These are phyloP conservation scores for Nitzschia sp. DNA, from an alignment of 108 stramenopile species.

Conservation along the genomic window DNA sequence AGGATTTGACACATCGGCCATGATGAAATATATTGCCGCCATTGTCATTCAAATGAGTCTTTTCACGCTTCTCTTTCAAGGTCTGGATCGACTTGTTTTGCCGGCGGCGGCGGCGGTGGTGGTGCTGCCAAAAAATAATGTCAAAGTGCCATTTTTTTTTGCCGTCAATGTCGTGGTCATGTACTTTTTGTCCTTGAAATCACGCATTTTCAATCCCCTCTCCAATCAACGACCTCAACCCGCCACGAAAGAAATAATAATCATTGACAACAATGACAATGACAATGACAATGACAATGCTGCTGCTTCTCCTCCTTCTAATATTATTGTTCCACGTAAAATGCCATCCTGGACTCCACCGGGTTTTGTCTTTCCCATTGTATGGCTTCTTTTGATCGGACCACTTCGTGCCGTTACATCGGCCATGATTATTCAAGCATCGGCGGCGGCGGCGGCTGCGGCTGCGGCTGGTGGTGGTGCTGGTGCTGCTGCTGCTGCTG, in stretches of 20 bases:
- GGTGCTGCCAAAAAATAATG: not conserved
- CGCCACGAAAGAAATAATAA: constrained; percentile 26
- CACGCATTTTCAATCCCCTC: constrained; percentile 58
- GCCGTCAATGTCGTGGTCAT: constrained; percentile 33
- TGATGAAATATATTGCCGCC: constrained; percentile 42
- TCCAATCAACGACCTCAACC: constrained; percentile 46
- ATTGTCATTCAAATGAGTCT: constrained; percentile 45
- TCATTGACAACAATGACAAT: not conserved
- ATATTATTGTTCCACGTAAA: constrained; percentile 36
- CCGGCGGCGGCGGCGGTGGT: no score
- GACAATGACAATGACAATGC: no score
- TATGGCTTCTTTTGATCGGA: constrained; percentile 90
- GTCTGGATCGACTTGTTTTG: constrained; percentile 28
- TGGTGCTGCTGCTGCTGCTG: no score
- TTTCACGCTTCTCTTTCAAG: constrained; percentile 33
- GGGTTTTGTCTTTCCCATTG: constrained; percentile 89
- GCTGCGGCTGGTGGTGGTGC: no score
- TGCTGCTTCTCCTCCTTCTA: no score
- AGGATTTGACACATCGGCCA: constrained; percentile 41
- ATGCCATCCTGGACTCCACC: constrained; percentile 91
- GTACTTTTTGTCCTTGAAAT: constrained; percentile 48
- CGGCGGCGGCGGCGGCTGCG: no score
- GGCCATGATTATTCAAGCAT: constrained; percentile 54
- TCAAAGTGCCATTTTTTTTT: constrained; percentile 38
- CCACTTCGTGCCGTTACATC: constrained; percentile 80